These are phyloP conservation scores for Saururus chinensis DNA, from an alignment of 164 flowering plant genomes.

Conservation along the genomic window DNA sequence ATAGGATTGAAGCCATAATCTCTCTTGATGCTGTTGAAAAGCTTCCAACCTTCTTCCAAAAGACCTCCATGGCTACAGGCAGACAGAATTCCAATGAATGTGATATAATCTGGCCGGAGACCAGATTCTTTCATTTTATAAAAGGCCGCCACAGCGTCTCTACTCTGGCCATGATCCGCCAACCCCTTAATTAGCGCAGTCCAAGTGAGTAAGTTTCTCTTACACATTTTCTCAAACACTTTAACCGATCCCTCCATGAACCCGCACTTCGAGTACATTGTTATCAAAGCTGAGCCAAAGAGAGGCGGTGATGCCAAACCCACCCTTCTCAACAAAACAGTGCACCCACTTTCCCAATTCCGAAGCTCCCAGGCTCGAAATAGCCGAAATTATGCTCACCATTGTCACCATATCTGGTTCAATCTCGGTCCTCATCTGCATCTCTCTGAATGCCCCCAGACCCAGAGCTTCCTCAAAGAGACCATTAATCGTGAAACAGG, in stretches of 20 bases:
- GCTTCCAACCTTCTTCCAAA: slow-evolving; percentile 24
- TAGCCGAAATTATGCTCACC: slow-evolving; percentile 23
- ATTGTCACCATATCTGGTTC: slow-evolving; percentile 27
- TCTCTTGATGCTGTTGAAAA: slow-evolving; percentile 27
- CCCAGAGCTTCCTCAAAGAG: slow-evolving; percentile 14
- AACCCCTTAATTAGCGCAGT: slow-evolving; percentile 29
- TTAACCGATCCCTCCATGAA: slow-evolving; percentile 24
- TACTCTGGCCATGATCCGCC: slow-evolving; percentile 28
- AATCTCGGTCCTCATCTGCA: slow-evolving; percentile 18
- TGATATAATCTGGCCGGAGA: slow-evolving; percentile 23
- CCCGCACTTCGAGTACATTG: slow-evolving; percentile 34
- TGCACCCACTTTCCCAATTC: slow-evolving; percentile 23
- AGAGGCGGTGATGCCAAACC: slow-evolving; percentile 18
- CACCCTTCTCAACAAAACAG: slow-evolving; percentile 15
- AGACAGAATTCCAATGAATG: slow-evolving; percentile 28
- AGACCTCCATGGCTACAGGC: slow-evolving; percentile 33
- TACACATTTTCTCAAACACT: slow-evolving; percentile 20
- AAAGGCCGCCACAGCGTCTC: slow-evolving; percentile 21
- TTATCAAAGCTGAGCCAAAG: slow-evolving; percentile 28
- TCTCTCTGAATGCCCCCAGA: slow-evolving; percentile 21
- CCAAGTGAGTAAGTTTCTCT: slow-evolving; percentile 21
- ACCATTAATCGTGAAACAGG: slow-evolving; percentile 21
- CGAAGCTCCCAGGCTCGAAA: slow-evolving; percentile 20
- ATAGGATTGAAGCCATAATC: slow-evolving; percentile 20
- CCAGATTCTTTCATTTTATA: slow-evolving; percentile 14